phyloP scores from a whole-genome alignment of 805 yeast species.

The Lipomyces yamanashiensis region DNA sequence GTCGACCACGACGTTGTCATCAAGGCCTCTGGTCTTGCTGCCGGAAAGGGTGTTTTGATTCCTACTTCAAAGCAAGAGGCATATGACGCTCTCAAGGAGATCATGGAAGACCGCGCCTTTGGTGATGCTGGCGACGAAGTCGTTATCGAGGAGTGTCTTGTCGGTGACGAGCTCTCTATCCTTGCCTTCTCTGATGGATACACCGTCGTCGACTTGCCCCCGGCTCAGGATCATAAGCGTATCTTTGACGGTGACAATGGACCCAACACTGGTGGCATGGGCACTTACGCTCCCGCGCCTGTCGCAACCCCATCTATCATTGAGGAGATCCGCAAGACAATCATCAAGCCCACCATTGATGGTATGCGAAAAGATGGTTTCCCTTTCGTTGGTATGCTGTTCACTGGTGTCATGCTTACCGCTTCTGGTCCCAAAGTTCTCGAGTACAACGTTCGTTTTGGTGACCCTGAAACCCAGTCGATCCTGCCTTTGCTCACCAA shows the following conservation, averaged over 20 bases:
- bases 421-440: constrained; percentile 90
- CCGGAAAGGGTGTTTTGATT: constrained; percentile 97
- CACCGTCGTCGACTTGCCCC: constrained; percentile 85
- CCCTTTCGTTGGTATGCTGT: constrained; percentile 94
- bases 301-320: constrained; percentile 79
- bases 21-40: constrained; percentile 98
- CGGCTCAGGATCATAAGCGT: constrained; percentile 98
- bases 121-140: constrained; percentile 95
- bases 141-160: constrained; percentile 93
- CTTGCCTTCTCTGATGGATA: constrained; percentile 94
- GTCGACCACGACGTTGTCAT: constrained; percentile 80
- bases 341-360: constrained; percentile 87
- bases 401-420: constrained; percentile 93
- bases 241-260: constrained; percentile 93
- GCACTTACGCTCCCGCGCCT: constrained; percentile 98
- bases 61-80: constrained; percentile 88
- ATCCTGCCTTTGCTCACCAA: constrained; percentile 83
- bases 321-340: constrained; percentile 68
- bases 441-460: constrained; percentile 97
- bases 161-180: constrained; percentile 95
- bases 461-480: constrained; percentile 99
- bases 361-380: constrained; percentile 95
- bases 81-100: constrained; percentile 74
- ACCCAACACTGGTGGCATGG: constrained; percentile 99
- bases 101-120: constrained; percentile 87